Percentiles rank a stretch among this genome's conserved stretches.
These are phyloP conservation scores for Pugionium dolabratum DNA, from an alignment of 345 rosid genomes.

Conservation along the genomic window DNA sequence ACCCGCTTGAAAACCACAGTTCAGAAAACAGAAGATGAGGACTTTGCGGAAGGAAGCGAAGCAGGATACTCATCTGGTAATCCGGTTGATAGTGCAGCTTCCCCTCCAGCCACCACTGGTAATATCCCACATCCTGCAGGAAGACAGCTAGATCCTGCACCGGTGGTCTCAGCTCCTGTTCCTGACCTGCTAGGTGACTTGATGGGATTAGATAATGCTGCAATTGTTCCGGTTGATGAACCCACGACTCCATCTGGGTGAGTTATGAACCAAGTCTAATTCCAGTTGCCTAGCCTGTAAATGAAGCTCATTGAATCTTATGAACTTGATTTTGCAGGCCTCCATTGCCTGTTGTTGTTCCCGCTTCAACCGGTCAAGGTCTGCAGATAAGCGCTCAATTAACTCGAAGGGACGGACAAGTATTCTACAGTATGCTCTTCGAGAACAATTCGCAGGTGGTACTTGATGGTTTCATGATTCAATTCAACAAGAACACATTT, in stretches of 20 bases:
- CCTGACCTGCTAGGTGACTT: conserved; percentile 94
- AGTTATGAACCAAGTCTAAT: conserved; percentile 28
- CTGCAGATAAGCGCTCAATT: conserved; percentile 95
- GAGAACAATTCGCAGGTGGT: conserved; percentile 83
- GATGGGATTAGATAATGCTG: conserved; percentile 77
- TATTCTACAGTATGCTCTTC: conserved; percentile 72
- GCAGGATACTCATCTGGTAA: conserved; percentile 68
- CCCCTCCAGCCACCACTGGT: conserved; percentile 66
- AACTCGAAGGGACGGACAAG: conserved; percentile 74
- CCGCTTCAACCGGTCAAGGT: conserved; percentile 89
- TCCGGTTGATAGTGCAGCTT: conserved; percentile 58
- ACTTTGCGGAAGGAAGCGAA: conserved; percentile 85
- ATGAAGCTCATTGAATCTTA: conserved; percentile 31
- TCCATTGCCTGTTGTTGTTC: conserved; percentile 72
- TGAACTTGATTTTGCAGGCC: conserved; percentile 58
- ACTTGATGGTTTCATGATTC: conserved; percentile 99
- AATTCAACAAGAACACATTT: conserved; percentile 91
- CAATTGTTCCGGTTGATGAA: conserved; percentile 85
- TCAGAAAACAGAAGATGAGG: conserved; percentile 89
- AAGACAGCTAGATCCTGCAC: conserved; percentile 63
- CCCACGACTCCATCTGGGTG: conserved; percentile 71
- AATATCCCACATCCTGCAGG: conserved; percentile 54
- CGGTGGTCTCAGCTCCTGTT: conserved; percentile 62
- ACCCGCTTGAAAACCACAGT: conserved; percentile 84
- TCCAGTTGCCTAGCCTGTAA: neutral